Conservation (phyloP, 805 yeast genomes). For the Candida insectorum region DNA sequence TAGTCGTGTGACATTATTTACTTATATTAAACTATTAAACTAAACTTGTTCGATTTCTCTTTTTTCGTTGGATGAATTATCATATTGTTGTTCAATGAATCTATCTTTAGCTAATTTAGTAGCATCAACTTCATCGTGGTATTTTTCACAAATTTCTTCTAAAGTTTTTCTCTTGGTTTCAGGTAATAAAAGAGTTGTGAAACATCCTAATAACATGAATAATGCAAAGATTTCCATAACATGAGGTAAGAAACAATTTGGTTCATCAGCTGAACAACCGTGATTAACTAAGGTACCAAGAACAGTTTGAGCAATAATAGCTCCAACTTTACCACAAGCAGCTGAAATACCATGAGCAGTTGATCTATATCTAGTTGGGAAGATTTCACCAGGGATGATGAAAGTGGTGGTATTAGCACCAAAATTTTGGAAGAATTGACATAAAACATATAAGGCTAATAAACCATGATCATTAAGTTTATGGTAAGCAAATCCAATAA, state of each 20-base stretch:
- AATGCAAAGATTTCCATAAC: conserved; percentile 93
- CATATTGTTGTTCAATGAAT: conserved; percentile 19
- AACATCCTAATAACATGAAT: conserved; percentile 81
- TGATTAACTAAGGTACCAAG: conserved; percentile 81
- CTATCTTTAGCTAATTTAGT: conserved; percentile 40
- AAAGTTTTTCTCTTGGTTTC: conserved; percentile 91
- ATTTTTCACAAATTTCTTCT: conserved; percentile 76
- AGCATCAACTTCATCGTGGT: conserved; percentile 71
- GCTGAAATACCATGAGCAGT: conserved; percentile 95
- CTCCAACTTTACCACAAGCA: conserved; percentile 89
- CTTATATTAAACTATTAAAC: not conserved
- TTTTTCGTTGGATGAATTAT: conserved; percentile 12
- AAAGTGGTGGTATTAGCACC: conserved; percentile 94
- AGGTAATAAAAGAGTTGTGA: conserved; percentile 66
- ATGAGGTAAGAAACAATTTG: conserved; percentile 81
- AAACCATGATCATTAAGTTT: conserved; percentile 69
- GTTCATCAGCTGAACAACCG: conserved; percentile 59
- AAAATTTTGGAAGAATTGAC: conserved; percentile 86
- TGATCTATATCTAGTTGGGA: conserved; percentile 94
- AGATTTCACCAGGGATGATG: conserved; percentile 86
- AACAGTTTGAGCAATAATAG: conserved; percentile 86
- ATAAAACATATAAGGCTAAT: conserved; percentile 72
- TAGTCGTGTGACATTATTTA: too few species aligned
- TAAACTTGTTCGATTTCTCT: conserved; percentile 9
- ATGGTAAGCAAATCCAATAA: conserved; percentile 81